Conservation (phyloP, 176 grass and related monocot genomes). For the Pontederia crassipes region DNA sequence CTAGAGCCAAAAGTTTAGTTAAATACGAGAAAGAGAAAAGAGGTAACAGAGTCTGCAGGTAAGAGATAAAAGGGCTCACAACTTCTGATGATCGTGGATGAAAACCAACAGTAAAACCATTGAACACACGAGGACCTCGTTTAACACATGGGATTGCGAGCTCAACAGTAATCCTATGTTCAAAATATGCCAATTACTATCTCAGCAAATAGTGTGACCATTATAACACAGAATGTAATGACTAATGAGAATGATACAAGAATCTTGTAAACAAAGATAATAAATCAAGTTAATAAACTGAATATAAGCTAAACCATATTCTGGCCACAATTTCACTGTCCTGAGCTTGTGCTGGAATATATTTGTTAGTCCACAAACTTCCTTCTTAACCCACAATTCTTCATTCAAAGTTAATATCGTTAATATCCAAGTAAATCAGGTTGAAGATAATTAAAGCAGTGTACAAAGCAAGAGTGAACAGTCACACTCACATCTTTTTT, state of each 20-base stretch:
- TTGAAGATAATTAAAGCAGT: too few species aligned
- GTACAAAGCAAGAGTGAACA: too few species aligned
- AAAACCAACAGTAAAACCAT: conserved; percentile 87
- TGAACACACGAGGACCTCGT: conserved; percentile 60
- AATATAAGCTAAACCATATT: too few species aligned
- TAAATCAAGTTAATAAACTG: too few species aligned
- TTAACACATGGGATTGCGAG: conserved; percentile 70
- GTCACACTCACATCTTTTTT: too few species aligned
- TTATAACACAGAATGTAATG: background rate
- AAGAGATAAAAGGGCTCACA: conserved; percentile 33
- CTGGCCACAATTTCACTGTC: background rate
- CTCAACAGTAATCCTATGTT: conserved; percentile 46
- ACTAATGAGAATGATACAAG: background rate
- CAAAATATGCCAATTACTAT: conserved; percentile 15
- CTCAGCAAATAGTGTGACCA: background rate
- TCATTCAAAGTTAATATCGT: too few species aligned
- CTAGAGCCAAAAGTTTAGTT: conserved; percentile 26
- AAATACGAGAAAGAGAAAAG: conserved; percentile 14
- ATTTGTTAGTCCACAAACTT: too few species aligned
- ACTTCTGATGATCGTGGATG: conserved; percentile 78
- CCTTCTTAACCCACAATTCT: too few species aligned
- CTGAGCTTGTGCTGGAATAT: too few species aligned
- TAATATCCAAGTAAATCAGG: too few species aligned
- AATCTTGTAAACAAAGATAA: too few species aligned
- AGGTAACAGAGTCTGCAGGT: conserved; percentile 9